A percentile compares a stretch with the other conserved stretches of the same genome.
These are phyloP conservation scores for Chytriomyces hyalinus DNA, from an alignment of 192 early-diverging fungal genomes.

Conservation along the genomic window DNA sequence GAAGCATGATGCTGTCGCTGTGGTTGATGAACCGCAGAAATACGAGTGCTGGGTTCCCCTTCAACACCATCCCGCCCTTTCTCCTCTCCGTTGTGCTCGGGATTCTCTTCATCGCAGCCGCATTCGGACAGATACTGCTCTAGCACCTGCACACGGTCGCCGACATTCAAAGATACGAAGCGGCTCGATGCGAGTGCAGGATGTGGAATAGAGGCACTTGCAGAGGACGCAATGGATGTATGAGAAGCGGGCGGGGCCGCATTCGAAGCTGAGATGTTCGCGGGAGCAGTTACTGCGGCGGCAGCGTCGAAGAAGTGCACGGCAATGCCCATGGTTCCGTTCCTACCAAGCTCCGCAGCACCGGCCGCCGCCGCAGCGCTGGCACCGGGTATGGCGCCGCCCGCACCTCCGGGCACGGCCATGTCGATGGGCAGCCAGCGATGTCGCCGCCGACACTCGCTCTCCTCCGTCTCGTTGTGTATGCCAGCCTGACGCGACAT, in stretches of 20 bases:
- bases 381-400: background rate
- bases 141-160: background rate
- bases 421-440: background rate
- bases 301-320: background rate
- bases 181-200: no score
- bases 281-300: background rate
- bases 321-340: background rate
- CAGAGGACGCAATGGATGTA: no score
- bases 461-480: background rate
- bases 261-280: background rate
- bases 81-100: background rate
- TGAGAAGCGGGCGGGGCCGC: no score
- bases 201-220: background rate
- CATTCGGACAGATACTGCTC: background rate
- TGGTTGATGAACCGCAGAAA: no score
- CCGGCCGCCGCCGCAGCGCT: background rate
- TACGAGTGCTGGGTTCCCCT: slow-evolving; percentile 31
- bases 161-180: background rate
- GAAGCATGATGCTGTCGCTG: no score
- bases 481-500: no score
- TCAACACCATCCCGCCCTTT: background rate
- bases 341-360: background rate
- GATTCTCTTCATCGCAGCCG: background rate
- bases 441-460: background rate
- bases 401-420: background rate